Conservation (phyloP, 1,284 basidiomycete species). For the Kalmanozyma brasiliensis region DNA sequence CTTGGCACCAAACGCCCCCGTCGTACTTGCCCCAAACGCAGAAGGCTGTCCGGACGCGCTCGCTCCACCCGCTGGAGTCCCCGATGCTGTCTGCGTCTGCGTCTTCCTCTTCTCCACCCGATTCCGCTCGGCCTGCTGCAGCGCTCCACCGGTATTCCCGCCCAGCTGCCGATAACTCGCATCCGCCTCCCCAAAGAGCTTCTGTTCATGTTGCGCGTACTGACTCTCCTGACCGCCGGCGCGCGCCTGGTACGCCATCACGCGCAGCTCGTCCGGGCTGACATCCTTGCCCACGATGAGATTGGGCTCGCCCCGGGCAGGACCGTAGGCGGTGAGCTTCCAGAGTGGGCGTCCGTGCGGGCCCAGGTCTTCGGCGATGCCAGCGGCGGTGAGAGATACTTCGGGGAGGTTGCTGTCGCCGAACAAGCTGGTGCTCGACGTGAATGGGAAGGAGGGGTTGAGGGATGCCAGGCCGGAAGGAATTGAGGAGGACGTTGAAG, state of each 20-base stretch:
- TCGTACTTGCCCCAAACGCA: constrained; percentile 6
- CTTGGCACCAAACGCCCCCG: constrained; percentile 16
- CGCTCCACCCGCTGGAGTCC: not conserved
- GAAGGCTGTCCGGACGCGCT: constrained; percentile 32
- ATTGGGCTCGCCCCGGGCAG: constrained; percentile 79
- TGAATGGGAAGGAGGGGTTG: constrained; percentile 25
- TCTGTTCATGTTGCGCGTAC: constrained; percentile 44
- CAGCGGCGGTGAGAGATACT: constrained; percentile 31
- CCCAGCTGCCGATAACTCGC: constrained; percentile 13
- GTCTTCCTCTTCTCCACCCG: constrained; percentile 36
- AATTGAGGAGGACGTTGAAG: not conserved
- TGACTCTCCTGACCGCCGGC: constrained; percentile 28
- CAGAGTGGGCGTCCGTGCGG: constrained; percentile 74
- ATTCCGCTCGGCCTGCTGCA: constrained; percentile 34
- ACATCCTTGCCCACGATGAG: constrained; percentile 78
- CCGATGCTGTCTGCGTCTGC: constrained; percentile 18
- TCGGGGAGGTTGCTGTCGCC: constrained; percentile 45
- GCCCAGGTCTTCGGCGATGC: constrained; percentile 45
- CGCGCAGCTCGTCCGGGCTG: constrained; percentile 81
- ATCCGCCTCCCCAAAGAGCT: constrained; percentile 34
- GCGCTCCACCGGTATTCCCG: constrained; percentile 10
- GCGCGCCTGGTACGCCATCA: constrained; percentile 50
- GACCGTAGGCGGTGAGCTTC: constrained; percentile 83
- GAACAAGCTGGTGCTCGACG: constrained; percentile 16
- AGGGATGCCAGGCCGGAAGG: constrained; percentile 17